Percentiles rank a stretch among this genome's conserved stretches.
Evolutionary conservation across 768 basidiomycete species (phyloP).

Genomic region (Termitomyces sp.): DNA sequence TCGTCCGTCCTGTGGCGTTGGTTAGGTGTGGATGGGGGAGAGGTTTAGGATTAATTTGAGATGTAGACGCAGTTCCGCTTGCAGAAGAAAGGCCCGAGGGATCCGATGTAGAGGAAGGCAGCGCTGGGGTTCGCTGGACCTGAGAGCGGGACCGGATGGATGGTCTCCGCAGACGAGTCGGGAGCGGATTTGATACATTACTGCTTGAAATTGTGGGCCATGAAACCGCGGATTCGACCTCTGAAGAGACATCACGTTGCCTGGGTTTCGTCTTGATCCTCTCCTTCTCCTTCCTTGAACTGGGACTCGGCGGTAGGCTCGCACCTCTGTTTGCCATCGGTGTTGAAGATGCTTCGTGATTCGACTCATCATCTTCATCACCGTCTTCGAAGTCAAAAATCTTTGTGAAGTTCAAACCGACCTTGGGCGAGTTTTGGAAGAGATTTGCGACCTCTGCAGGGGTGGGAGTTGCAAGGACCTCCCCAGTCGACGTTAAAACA

Average conservation of each 20-base stretch:
- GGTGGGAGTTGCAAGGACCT: conserved; percentile 67
- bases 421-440: conserved; percentile 66
- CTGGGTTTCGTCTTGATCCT: conserved; percentile 20
- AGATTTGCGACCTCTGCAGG: conserved; percentile 64
- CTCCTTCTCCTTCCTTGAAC: conserved; percentile 40
- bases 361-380: conserved; percentile 27
- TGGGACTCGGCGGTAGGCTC: conserved; percentile 46
- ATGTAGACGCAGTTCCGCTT: conserved; percentile 15
- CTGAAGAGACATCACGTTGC: conserved; percentile 11
- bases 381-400: conserved; percentile 69
- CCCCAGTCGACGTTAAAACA: conserved; percentile 75
- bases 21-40: conserved; percentile 42
- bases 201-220: conserved; percentile 10
- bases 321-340: conserved; percentile 22
- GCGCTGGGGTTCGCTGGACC: conserved; percentile 11
- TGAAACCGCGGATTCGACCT: conserved; percentile 21
- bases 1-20: conserved; percentile 14
- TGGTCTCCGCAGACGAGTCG: conserved; percentile 52
- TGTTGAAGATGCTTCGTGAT: conserved; percentile 14
- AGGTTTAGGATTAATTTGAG: conserved; percentile 30
- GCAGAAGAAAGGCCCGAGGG: conserved; percentile 27
- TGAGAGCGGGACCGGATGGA: conserved; percentile 47
- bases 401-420: conserved; percentile 72
- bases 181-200: conserved; percentile 21
- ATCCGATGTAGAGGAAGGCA: conserved; percentile 38